Percentiles rank a stretch among this genome's conserved stretches.
These are phyloP conservation scores for Pleurostoma richardsiae DNA, from an alignment of 2,329 filamentous ascomycete genomes.

Conservation along the genomic window DNA sequence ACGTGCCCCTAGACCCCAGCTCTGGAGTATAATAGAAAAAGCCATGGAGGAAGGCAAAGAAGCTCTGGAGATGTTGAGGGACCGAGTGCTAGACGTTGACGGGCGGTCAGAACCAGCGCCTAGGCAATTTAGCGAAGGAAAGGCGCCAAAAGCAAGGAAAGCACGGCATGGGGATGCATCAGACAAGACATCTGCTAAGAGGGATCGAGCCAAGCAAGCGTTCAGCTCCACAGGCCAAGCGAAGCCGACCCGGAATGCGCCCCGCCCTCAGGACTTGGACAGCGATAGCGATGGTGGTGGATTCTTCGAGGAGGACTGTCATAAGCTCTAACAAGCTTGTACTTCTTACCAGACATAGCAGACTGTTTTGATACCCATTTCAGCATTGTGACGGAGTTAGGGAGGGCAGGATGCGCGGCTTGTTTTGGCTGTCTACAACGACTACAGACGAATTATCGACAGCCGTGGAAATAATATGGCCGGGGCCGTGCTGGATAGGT, in stretches of 20 bases:
- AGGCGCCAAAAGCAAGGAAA: conserved; percentile 1
- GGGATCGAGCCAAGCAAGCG: neutral
- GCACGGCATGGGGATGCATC: neutral
- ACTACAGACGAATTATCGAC: no score
- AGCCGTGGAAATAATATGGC: no score
- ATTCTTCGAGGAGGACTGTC: conserved; percentile 46
- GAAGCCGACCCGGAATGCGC: neutral
- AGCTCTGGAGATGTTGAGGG: conserved; percentile 49
- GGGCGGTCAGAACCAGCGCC: conserved; percentile 4
- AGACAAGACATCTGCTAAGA: neutral
- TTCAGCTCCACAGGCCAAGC: neutral
- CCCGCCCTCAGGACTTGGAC: neutral
- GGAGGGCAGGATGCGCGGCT: no score
- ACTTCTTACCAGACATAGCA: neutral
- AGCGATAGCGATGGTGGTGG: conserved; percentile 45
- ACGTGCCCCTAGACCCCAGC: conserved; percentile 44
- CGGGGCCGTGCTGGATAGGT: no score
- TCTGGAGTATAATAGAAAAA: conserved; percentile 65
- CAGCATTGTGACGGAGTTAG: no score
- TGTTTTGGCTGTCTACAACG: no score
- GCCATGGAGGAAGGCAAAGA: conserved; percentile 52
- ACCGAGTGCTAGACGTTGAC: conserved; percentile 33
- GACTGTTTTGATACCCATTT: neutral
- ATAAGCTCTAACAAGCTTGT: neutral
- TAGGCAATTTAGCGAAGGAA: conserved; percentile 1